Conservation (phyloP, 352 stramenopile species). For the Phytopythium mirpurense region DNA sequence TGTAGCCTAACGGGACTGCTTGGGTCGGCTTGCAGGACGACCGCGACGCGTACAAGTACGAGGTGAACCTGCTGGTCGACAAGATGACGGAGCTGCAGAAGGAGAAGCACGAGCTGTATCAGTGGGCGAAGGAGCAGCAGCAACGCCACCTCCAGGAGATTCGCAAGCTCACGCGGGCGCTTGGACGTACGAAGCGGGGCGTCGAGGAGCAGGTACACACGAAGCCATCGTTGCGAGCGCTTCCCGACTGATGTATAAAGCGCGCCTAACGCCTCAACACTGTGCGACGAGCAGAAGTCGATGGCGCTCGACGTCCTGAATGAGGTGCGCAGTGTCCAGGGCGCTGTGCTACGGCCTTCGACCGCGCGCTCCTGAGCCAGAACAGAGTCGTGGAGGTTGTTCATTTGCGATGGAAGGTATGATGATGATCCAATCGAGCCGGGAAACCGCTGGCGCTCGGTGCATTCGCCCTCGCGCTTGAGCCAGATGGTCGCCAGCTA, state of each 20-base stretch:
- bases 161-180: slow-evolving; percentile 69
- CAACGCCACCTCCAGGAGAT: slow-evolving; percentile 74
- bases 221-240: not conserved
- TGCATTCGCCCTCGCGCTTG: too few species aligned
- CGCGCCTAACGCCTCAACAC: not conserved
- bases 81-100: slow-evolving; percentile 62
- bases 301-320: slow-evolving; percentile 37
- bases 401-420: not conserved
- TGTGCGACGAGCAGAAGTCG: slow-evolving; percentile 15
- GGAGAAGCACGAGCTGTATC: slow-evolving; percentile 69
- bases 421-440: too few species aligned
- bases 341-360: slow-evolving; percentile 18
- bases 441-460: too few species aligned
- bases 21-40: slow-evolving; percentile 37
- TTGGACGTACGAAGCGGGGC: slow-evolving; percentile 48
- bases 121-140: slow-evolving; percentile 70
- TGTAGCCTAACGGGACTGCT: not conserved
- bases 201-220: slow-evolving; percentile 53
- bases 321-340: slow-evolving; percentile 33
- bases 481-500: slow-evolving; percentile 31
- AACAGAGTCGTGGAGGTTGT: not conserved
- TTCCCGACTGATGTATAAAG: not conserved
- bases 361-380: slow-evolving; percentile 9
- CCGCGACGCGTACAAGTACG: slow-evolving; percentile 63
- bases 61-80: slow-evolving; percentile 63